Base-by-base conservation (phyloP, 805 yeast species). In the Deakozyma indianensis region DNA sequence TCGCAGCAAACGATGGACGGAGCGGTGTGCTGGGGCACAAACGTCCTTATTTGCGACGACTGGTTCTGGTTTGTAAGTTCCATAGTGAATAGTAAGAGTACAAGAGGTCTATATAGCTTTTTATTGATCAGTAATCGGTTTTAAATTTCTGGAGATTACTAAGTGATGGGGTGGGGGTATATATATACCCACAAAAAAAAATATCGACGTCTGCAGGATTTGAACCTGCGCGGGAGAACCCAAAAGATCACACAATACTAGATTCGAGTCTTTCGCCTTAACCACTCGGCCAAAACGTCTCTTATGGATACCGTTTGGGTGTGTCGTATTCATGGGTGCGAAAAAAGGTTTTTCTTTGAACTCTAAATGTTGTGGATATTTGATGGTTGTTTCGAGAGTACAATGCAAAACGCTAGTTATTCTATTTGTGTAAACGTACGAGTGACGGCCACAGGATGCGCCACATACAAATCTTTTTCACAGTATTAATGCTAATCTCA, bases 1-100 rank as follows among this genome's bases (percentile, higher is more conserved):
- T 83, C 82, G 64, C 92, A 87, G 71, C 97, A 88, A 48, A 87
- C 73, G 51, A 88, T 92, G 3, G 94, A 82, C 21, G 96, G 94
- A 18, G 70, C 73, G 45, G 62, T 61, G 51, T 60, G 66, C 35
- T 52, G 53, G 15, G 67, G 67, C 20, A 51, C 55, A 49, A 61
- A 62, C 18, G 47, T 29, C 22, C 38, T 7, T 5, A 32, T 32
- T 32, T 32, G 38, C 9, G 11, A 11, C 9, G 11, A n/a, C 38
- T 32, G 18, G 28, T 25, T 25, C 18, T 32, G 11, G 11, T 9
- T 9, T 7, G 38, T 32, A 7, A 32, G 38, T 32, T 32, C 38
- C 38, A 32, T 32, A 14, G 28, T 32, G 18, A 20, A n/a, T 32
- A 5, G 18, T 5, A 32, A n/a, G 18, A 5, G 9, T 32, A 25